These are phyloP conservation scores for Lippia alba DNA, from an alignment of 305 asterid species.

Conservation along the genomic window DNA sequence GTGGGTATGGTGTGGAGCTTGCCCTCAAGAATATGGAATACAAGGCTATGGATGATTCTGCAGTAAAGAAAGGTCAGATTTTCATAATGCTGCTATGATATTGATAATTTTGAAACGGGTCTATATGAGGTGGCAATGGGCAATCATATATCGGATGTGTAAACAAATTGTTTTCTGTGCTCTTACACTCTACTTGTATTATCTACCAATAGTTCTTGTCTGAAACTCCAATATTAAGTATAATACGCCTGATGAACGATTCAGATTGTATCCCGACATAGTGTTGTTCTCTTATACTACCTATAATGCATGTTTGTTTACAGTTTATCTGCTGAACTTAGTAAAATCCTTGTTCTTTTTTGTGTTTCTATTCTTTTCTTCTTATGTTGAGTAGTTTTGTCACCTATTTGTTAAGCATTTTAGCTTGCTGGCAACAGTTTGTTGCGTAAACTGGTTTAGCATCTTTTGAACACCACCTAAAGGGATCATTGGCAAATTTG, in stretches of 20 bases:
- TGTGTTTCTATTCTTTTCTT: not conserved
- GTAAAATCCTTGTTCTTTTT: constrained; percentile 5
- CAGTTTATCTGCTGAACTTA: constrained; percentile 6
- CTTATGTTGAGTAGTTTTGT: not conserved
- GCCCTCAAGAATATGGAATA: constrained; percentile 99
- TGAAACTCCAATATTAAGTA: constrained; percentile 5
- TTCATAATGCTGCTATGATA: constrained; percentile 22
- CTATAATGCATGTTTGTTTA: constrained; percentile 3
- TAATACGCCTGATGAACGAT: constrained; percentile 2
- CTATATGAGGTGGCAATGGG: constrained; percentile 21
- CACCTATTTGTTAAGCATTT: constrained; percentile 6
- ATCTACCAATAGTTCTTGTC: constrained; percentile 5
- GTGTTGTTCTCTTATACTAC: constrained; percentile 16
- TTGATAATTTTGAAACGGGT: constrained; percentile 21
- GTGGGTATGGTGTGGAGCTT: constrained; percentile 99
- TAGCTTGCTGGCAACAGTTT: not conserved
- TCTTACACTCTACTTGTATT: not conserved
- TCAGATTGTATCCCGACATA: constrained; percentile 8
- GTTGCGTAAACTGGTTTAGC: constrained; percentile 11
- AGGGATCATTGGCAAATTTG: constrained; percentile 6
- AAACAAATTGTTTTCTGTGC: constrained; percentile 9
- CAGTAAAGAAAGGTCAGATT: constrained; percentile 72
- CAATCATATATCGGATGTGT: constrained; percentile 21
- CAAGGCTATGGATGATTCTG: constrained; percentile 97
- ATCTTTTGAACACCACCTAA: not conserved